Evolutionary conservation across 495 filamentous ascomycete species (phyloP).

Genomic region (Neurospora cerealis): DNA sequence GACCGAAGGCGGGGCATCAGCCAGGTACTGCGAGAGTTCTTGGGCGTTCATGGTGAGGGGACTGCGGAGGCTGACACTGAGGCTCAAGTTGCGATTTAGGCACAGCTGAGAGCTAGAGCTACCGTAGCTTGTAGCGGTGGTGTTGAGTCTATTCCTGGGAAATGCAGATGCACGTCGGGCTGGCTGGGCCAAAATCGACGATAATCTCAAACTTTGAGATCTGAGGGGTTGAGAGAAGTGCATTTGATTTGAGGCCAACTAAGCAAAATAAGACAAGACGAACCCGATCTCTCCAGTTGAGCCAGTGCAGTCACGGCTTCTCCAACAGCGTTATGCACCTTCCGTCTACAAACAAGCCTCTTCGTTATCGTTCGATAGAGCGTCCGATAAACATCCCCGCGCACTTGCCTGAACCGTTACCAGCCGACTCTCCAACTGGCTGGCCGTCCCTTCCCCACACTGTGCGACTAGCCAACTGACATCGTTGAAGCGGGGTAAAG

Average conservation of each 20-base stretch:
- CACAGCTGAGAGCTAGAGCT: not conserved
- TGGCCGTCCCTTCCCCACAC: not conserved
- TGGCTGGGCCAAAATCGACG: not conserved
- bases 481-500: not conserved
- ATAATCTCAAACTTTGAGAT: constrained; percentile 9
- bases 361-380: not conserved
- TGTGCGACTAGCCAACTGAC: not conserved
- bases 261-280: not conserved
- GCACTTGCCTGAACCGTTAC: not conserved
- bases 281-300: not conserved
- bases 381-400: not conserved
- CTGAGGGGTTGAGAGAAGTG: constrained; percentile 10
- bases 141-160: not conserved
- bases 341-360: not conserved
- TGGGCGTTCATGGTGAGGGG: constrained; percentile 35
- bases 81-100: not conserved
- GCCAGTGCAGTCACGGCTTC: not conserved
- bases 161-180: not conserved
- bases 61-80: not conserved
- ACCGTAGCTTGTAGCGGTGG: not conserved
- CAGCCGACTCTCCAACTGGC: not conserved
- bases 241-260: constrained; percentile 6
- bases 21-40: constrained; percentile 62
- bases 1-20: constrained; percentile 79
- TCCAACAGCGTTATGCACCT: not conserved